phyloP scores from a whole-genome alignment of 495 filamentous ascomycete genomes.

The Neurospora sp. region DNA sequence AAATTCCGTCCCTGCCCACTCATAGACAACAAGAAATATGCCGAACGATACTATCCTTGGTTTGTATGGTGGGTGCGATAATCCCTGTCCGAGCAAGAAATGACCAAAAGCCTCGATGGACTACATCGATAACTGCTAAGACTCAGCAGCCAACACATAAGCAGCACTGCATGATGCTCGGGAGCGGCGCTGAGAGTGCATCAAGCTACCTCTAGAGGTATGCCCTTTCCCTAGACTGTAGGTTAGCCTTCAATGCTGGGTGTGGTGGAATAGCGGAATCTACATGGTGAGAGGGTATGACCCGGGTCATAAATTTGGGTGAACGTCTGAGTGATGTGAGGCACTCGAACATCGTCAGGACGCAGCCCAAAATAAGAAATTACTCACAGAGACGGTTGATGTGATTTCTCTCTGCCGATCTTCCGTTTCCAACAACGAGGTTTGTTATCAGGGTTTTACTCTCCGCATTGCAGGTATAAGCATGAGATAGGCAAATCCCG shows the following conservation, averaged over 20 bases:
- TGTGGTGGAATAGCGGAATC: not conserved
- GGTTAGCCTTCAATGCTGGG: not conserved
- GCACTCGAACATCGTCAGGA: not conserved
- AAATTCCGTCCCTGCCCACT: not conserved
- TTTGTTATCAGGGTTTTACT: not conserved
- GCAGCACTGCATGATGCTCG: not conserved
- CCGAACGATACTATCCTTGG: not conserved
- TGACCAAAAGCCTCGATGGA: not conserved
- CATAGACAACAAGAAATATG: not conserved
- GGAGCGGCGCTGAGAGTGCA: not conserved
- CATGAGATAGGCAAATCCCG: not conserved
- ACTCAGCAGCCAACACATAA: not conserved
- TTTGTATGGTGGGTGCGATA: not conserved
- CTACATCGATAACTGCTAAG: not conserved
- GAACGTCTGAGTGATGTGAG: not conserved
- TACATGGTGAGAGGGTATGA: not conserved
- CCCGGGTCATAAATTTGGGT: not conserved
- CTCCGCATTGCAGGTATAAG: not conserved
- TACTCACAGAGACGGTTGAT: not conserved
- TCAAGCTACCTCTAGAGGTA: not conserved
- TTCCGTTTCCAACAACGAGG: not conserved
- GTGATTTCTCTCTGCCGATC: not conserved
- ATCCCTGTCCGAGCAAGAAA: not conserved
- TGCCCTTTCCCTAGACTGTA: not conserved
- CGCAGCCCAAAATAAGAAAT: not conserved